These are phyloP conservation scores for Murraya paniculata DNA, from an alignment of 345 rosid genomes.

Conservation along the genomic window DNA sequence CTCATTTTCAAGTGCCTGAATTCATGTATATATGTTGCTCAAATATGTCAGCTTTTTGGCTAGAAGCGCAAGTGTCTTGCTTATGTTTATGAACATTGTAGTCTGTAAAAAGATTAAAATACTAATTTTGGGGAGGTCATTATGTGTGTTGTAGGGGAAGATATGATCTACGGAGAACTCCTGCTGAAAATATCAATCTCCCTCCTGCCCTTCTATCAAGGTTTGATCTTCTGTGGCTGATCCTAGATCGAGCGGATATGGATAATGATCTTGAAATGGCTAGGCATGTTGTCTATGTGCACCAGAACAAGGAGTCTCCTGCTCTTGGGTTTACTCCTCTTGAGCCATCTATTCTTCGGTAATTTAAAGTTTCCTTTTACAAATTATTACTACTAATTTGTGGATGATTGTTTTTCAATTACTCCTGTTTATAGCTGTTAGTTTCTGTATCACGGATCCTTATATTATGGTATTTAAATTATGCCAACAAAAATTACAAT, in stretches of 20 bases:
- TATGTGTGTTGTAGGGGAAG: slow-evolving; percentile 69
- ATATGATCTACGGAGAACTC: slow-evolving; percentile 90
- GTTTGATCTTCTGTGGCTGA: slow-evolving; percentile 94
- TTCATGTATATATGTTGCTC: background rate
- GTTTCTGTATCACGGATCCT: background rate
- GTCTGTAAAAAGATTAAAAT: slow-evolving; percentile 3
- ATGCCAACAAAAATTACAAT: background rate
- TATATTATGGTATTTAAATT: background rate
- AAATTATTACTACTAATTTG: background rate
- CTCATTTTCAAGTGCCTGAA: slow-evolving; percentile 1
- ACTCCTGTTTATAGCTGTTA: background rate
- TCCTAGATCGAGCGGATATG: slow-evolving; percentile 96
- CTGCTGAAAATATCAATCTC: slow-evolving; percentile 94
- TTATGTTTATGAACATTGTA: background rate
- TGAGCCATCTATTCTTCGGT: slow-evolving; percentile 87
- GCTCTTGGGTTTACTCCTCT: slow-evolving; percentile 91
- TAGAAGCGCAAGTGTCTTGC: background rate
- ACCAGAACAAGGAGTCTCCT: slow-evolving; percentile 84
- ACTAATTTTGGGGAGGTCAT: slow-evolving; percentile 9
- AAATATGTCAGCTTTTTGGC: background rate
- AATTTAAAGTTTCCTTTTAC: slow-evolving; percentile 18
- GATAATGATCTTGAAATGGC: slow-evolving; percentile 95
- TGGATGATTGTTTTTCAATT: background rate
- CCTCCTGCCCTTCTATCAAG: slow-evolving; percentile 97
- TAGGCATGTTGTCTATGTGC: slow-evolving; percentile 90